Percentiles rank a stretch among this genome's conserved stretches.
These are phyloP conservation scores for Gastroboletus turbinatus DNA, from an alignment of 1,284 basidiomycete genomes.

Conservation along the genomic window DNA sequence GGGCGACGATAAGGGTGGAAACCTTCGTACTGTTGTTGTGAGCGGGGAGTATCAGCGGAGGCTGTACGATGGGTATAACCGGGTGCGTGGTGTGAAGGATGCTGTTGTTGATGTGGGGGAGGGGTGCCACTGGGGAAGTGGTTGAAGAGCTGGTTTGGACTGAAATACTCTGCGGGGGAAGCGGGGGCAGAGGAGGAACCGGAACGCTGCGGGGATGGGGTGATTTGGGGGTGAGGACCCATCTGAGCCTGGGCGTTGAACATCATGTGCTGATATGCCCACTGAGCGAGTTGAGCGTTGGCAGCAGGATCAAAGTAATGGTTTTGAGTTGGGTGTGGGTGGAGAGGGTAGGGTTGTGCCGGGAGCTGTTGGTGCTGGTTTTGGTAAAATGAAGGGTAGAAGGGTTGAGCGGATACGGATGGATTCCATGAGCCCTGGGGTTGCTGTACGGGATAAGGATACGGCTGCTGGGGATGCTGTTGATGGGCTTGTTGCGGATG, in stretches of 20 bases:
- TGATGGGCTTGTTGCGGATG: slow-evolving; percentile 36
- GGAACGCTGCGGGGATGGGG: slow-evolving; percentile 34
- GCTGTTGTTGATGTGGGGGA: slow-evolving; percentile 53
- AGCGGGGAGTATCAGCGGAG: slow-evolving; percentile 28
- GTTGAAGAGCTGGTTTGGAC: slow-evolving; percentile 58
- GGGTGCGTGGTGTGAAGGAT: slow-evolving; percentile 42
- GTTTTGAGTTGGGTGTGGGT: slow-evolving; percentile 47
- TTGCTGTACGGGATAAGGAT: slow-evolving; percentile 45
- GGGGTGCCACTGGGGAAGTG: slow-evolving; percentile 70
- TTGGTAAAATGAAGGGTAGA: slow-evolving; percentile 74
- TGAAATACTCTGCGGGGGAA: slow-evolving; percentile 51
- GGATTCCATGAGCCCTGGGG: slow-evolving; percentile 63
- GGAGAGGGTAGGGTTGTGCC: slow-evolving; percentile 39
- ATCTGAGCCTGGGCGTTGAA: slow-evolving; percentile 47
- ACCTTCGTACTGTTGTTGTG: slow-evolving; percentile 51
- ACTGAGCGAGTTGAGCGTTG: slow-evolving; percentile 76
- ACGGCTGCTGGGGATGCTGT: slow-evolving; percentile 35
- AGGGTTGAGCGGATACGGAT: slow-evolving; percentile 59
- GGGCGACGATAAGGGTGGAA: slow-evolving; percentile 84
- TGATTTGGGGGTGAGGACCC: slow-evolving; percentile 37
- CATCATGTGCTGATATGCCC: slow-evolving; percentile 88
- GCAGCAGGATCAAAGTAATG: slow-evolving; percentile 66
- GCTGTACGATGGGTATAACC: slow-evolving; percentile 33
- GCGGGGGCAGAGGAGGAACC: slow-evolving; percentile 34
- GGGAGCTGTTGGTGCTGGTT: slow-evolving; percentile 56